Evolutionary conservation across 306 rosid species (phyloP).

Genomic region (Acacia acuminata): DNA sequence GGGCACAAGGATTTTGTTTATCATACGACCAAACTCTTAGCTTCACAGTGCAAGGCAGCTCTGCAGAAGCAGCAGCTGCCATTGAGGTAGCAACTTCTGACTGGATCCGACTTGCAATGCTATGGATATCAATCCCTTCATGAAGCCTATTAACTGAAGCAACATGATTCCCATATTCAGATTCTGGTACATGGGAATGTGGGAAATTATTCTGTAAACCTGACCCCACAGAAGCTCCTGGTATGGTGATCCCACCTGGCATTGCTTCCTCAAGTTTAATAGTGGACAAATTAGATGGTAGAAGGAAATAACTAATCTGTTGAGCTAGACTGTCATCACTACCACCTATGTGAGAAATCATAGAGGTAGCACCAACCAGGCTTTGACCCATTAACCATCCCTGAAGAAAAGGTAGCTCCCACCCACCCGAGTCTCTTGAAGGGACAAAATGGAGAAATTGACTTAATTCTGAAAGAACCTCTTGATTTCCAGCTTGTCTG

Average conservation of each 20-base stretch:
- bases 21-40: slow-evolving; percentile 37
- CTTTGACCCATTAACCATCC: slow-evolving; percentile 55
- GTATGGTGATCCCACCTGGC: slow-evolving; percentile 17
- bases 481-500: slow-evolving; percentile 33
- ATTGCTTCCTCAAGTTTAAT: slow-evolving; percentile 20
- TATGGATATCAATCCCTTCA: slow-evolving; percentile 27
- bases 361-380: slow-evolving; percentile 38
- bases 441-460: slow-evolving; percentile 41
- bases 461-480: slow-evolving; percentile 40
- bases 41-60: slow-evolving; percentile 43
- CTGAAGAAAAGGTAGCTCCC: slow-evolving; percentile 50
- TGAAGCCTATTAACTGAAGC: slow-evolving; percentile 12
- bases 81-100: slow-evolving; percentile 28
- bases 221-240: slow-evolving; percentile 31
- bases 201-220: slow-evolving; percentile 20
- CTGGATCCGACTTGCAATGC: slow-evolving; percentile 29
- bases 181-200: slow-evolving; percentile 24
- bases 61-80: slow-evolving; percentile 33
- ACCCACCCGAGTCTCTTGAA: slow-evolving; percentile 34
- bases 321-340: slow-evolving; percentile 37
- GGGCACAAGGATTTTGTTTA: slow-evolving; percentile 29
- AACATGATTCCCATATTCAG: slow-evolving; percentile 14
- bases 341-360: slow-evolving; percentile 28
- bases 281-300: slow-evolving; percentile 9
- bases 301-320: slow-evolving; percentile 26